A percentile compares a stretch with the other conserved stretches of the same genome.
Evolutionary conservation across 176 grass and related monocot species (phyloP).

Genomic region (Triticum urartu): DNA sequence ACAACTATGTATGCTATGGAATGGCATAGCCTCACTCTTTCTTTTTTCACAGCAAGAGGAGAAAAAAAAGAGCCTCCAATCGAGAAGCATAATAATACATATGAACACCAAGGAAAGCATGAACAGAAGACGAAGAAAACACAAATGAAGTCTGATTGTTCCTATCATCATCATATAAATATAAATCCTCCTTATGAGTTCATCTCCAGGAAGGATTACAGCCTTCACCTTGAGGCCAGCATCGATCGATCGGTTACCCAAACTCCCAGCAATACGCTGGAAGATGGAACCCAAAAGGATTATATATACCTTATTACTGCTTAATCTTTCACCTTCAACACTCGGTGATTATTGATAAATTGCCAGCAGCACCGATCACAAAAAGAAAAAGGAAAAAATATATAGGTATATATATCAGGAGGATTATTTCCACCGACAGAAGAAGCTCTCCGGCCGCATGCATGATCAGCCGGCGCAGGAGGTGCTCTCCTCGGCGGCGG

Average conservation of each 20-base stretch:
- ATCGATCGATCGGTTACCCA: conserved; percentile 28
- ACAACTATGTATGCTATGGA: conserved; percentile 20
- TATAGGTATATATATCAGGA: conserved; percentile 36
- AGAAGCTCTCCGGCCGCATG: neutral
- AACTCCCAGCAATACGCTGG: conserved; percentile 40
- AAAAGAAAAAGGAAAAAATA: conserved; percentile 1
- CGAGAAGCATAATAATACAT: neutral
- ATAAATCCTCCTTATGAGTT: conserved; percentile 45
- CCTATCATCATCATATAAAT: conserved; percentile 2
- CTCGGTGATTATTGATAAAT: conserved; percentile 35
- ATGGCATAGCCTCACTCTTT: conserved; percentile 41
- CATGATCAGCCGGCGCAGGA: conserved; percentile 36
- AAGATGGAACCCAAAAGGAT: conserved; percentile 37
- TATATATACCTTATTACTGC: conserved; percentile 42
- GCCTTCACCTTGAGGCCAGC: conserved; percentile 38
- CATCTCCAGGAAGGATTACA: conserved; percentile 50
- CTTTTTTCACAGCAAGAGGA: conserved; percentile 8
- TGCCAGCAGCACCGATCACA: conserved; percentile 28
- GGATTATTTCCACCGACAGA: conserved; percentile 21
- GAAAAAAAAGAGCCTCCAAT: neutral
- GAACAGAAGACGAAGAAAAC: neutral
- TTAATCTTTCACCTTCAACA: conserved; percentile 28
- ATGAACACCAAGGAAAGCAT: neutral
- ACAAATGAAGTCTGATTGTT: conserved; percentile 18
- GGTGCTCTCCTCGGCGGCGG: conserved; percentile 53